These are phyloP conservation scores for Fusarium marasasianum DNA, from an alignment of 2,329 filamentous ascomycete genomes.

Conservation along the genomic window DNA sequence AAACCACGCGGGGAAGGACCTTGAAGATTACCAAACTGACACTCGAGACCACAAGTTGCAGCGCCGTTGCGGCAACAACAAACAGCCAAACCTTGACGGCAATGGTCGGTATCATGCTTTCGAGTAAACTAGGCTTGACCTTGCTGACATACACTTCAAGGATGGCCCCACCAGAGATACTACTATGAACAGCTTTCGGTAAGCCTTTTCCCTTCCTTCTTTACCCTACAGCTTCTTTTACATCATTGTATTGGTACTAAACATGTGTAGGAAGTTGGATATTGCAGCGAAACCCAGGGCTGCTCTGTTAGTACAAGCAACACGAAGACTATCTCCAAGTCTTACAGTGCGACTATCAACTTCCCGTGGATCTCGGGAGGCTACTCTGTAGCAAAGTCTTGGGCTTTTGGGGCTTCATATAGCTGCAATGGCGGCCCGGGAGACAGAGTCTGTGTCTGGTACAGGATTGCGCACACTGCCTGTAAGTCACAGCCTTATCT, in stretches of 20 bases:
- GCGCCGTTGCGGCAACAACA: background rate
- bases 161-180: background rate
- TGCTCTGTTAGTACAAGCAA: background rate
- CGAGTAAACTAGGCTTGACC: background rate
- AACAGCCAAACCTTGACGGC: background rate
- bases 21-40: background rate
- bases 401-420: background rate
- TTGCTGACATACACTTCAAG: background rate
- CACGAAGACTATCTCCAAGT: background rate
- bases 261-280: background rate
- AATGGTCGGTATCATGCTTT: background rate
- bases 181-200: background rate
- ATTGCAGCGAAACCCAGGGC: background rate
- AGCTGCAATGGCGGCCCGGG: background rate
- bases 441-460: background rate
- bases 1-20: background rate
- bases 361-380: background rate
- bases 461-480: background rate
- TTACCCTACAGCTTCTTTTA: background rate
- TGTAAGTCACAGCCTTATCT: background rate
- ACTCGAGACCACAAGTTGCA: background rate
- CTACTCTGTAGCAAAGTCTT: background rate
- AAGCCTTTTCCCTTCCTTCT: background rate
- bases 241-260: background rate
- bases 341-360: background rate